Base-by-base conservation (phyloP, 106 monocot genomes). In the Alisma plantagoaquatica region DNA sequence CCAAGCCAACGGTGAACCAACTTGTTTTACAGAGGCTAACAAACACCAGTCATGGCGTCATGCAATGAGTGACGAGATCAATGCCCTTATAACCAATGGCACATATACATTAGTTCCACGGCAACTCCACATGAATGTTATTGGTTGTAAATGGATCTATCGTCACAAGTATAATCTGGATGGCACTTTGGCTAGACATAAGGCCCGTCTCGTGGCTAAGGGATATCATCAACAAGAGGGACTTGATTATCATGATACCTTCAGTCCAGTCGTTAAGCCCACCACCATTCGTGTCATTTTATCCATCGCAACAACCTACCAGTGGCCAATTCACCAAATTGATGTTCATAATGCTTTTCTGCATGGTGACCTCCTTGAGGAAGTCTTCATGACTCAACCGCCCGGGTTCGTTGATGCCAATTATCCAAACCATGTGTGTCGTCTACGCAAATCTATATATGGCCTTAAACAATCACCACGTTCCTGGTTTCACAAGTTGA, bases 301-400 rank as follows among this genome's bases (percentile, higher is more conserved):
- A 27, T 7, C 28, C n/a, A 10, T 29, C 5, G 28, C 52, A 23
- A 4, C 18, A 10, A 29, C 5, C 3, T 23, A 9, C 8, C 16
- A 18, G 29, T 53, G 52, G 3, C 28, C 4, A 14, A 3, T 53
- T 8, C 10, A 29, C 11, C 52, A 53, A 29, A 2, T 53, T 8
- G 52, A 53, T 29, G 29, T 53, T 16, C 12, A 11, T 4, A 53
- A 53, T 29, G 3, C 52, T 15, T 53, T 29, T 29, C 31, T 53
- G 16, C 52, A 53, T 53, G 52, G 52, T 16, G 10, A 0, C 28
- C 4, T 3, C 2, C n/a, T 16, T 16, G 25, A 53, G 16, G 8
- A 10, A 8, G 18, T 53, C 10, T 53, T 15, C 5, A 53, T 53
- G 52, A 16, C 9, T 4, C 52, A 29, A 29, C 28, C n/a, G 5